phyloP scores from a whole-genome alignment of 257 asterid genomes.

The Solanum stenotomum region DNA sequence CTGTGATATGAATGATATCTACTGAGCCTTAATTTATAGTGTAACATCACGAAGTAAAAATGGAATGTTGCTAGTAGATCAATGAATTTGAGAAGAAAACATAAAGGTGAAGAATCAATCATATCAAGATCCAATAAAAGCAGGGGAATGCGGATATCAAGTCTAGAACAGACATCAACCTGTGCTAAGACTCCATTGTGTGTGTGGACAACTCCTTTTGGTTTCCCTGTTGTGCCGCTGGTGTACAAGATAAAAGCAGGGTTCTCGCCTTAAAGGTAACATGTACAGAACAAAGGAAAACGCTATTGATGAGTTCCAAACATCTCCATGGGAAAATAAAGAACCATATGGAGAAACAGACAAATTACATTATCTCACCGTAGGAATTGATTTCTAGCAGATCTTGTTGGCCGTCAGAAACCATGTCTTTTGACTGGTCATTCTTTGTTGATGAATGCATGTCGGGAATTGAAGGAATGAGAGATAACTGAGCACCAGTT shows the following conservation, averaged over 20 bases:
- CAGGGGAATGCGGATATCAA: background rate
- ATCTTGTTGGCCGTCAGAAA: background rate
- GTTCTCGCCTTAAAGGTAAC: conserved; percentile 45
- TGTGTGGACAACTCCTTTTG: conserved; percentile 99
- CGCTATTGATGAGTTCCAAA: background rate
- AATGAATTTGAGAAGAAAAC: background rate
- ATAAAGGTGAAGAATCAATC: background rate
- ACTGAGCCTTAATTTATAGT: background rate
- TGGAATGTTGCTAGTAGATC: background rate
- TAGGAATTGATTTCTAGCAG: conserved; percentile 17
- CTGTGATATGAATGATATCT: background rate
- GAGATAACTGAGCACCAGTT: conserved; percentile 64
- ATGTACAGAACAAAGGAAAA: conserved; percentile 6
- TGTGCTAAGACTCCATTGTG: conserved; percentile 79
- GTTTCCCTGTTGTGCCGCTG: conserved; percentile 97
- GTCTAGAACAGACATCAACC: conserved; percentile 24
- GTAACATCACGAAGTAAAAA: background rate
- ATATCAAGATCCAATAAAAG: background rate
- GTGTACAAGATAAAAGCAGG: conserved; percentile 90
- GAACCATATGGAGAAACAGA: background rate
- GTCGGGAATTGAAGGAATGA: conserved; percentile 54
- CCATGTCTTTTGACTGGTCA: conserved; percentile 15
- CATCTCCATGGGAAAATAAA: background rate
- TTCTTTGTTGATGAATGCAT: conserved; percentile 16
- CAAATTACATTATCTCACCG: conserved; percentile 25